Conservation (phyloP, 2,329 filamentous ascomycete species). For the Ophiostoma sp. region DNA sequence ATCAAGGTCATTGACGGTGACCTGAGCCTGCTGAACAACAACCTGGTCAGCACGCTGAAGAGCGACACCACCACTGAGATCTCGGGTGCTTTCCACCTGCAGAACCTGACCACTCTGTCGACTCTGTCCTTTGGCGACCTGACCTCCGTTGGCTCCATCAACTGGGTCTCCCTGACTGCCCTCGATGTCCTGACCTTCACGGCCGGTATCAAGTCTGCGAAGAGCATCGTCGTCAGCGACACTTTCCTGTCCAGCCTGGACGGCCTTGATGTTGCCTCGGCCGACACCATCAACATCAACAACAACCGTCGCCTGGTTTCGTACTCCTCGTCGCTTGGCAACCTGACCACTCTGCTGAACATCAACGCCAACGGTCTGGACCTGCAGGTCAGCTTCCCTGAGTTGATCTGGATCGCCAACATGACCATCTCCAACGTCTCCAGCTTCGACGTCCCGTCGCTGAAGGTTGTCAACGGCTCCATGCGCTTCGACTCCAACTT, state of each 20-base stretch:
- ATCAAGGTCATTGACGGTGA: conserved; percentile 57
- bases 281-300: conserved; percentile 75
- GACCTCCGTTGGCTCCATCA: conserved; percentile 63
- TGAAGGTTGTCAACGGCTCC: conserved; percentile 72
- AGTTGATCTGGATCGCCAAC: conserved; percentile 76
- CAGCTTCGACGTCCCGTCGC: conserved; percentile 69
- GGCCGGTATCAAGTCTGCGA: conserved; percentile 63
- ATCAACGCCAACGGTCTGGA: conserved; percentile 78
- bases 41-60: conserved; percentile 60
- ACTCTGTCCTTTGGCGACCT: conserved; percentile 68
- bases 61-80: conserved; percentile 65
- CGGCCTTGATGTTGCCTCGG: conserved; percentile 76
- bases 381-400: conserved; percentile 71
- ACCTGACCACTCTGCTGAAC: conserved; percentile 68
- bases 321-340: conserved; percentile 75
- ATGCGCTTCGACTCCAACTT: conserved; percentile 83
- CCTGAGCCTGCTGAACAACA: conserved; percentile 61
- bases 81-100: conserved; percentile 67
- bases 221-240: conserved; percentile 74
- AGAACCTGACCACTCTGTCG: conserved; percentile 67
- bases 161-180: conserved; percentile 69
- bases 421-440: conserved; percentile 81
- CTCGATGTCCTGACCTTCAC: conserved; percentile 51
- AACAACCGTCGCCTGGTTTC: conserved; percentile 82
- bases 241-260: conserved; percentile 77